phyloP scores from a whole-genome alignment of 345 rosid species.

The Citrus mangshanensis region DNA sequence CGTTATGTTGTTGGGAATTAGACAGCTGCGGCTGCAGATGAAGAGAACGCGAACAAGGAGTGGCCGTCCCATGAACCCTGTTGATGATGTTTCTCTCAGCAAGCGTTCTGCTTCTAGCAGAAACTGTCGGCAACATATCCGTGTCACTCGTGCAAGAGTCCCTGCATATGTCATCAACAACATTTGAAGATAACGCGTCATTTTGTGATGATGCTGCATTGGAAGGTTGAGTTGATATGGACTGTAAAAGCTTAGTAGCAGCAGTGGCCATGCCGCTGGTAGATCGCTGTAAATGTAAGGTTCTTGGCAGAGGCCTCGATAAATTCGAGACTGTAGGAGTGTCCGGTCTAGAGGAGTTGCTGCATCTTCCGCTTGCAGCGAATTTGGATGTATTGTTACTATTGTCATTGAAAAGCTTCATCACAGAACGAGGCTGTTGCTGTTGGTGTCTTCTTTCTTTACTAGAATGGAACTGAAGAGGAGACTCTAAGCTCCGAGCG shows the following conservation, averaged over 20 bases:
- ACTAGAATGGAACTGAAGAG: conserved; percentile 24
- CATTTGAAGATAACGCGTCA: not conserved
- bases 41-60: conserved; percentile 38
- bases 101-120: conserved; percentile 23
- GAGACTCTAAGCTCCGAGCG: conserved; percentile 49
- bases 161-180: not conserved
- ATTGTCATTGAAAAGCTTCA: conserved; percentile 34
- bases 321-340: conserved; percentile 21
- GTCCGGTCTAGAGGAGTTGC: conserved; percentile 24
- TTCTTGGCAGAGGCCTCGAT: conserved; percentile 20
- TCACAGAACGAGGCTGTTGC: conserved; percentile 25
- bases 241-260: conserved; percentile 68
- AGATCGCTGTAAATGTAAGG: conserved; percentile 25
- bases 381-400: conserved; percentile 11
- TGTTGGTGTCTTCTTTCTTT: conserved; percentile 8
- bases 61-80: conserved; percentile 5
- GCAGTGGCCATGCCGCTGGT: conserved; percentile 31
- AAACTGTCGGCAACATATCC: conserved; percentile 31
- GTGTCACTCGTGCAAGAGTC: conserved; percentile 2
- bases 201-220: not conserved
- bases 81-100: conserved; percentile 29
- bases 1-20: not conserved
- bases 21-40: conserved; percentile 23
- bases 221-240: conserved; percentile 24
- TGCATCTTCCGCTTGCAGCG: conserved; percentile 11